Evolutionary conservation across 2,329 filamentous ascomycete genomes (phyloP).

Genomic region (Colletotrichum salicis): DNA sequence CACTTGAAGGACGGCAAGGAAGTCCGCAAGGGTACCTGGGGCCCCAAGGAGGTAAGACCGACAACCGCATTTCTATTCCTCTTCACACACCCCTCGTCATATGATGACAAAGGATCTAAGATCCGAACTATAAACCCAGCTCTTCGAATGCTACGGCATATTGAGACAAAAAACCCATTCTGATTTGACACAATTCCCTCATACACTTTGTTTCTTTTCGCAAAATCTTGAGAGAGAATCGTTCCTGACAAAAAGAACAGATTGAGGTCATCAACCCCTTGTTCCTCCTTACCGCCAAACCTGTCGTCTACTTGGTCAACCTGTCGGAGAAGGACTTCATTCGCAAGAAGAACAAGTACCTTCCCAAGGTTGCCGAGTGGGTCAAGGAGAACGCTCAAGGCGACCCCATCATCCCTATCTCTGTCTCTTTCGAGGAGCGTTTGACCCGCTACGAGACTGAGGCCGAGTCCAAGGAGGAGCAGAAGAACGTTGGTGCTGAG

Average conservation of each 20-base stretch:
- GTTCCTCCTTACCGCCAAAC: constrained; percentile 94
- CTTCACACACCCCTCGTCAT: constrained; percentile 48
- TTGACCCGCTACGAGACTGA: constrained; percentile 84
- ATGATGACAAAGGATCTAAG: constrained; percentile 99
- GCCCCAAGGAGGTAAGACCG: constrained; percentile 88
- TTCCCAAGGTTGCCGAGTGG: constrained; percentile 94
- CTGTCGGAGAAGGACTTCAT: constrained; percentile 97
- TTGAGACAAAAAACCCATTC: constrained; percentile 77
- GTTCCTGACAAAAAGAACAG: constrained; percentile 60
- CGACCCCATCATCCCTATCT: constrained; percentile 93
- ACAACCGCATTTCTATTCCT: constrained; percentile 38
- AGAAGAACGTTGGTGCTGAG: constrained; percentile 86
- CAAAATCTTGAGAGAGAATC: constrained; percentile 32
- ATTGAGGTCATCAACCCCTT: constrained; percentile 98
- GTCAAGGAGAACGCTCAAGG: constrained; percentile 89
- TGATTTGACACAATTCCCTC: constrained; percentile 33
- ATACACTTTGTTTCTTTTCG: constrained; percentile 38
- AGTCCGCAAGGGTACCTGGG: constrained; percentile 89
- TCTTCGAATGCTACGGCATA: constrained; percentile 93
- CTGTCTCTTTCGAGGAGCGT: constrained; percentile 92
- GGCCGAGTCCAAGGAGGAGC: constrained; percentile 82
- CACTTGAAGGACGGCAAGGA: constrained; percentile 91
- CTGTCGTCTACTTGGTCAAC: constrained; percentile 97
- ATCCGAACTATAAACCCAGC: constrained; percentile 97
- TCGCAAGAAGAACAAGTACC: constrained; percentile 99